Base-by-base conservation (phyloP, 2,329 filamentous ascomycete genomes). In the Lachnellula hyalina region DNA sequence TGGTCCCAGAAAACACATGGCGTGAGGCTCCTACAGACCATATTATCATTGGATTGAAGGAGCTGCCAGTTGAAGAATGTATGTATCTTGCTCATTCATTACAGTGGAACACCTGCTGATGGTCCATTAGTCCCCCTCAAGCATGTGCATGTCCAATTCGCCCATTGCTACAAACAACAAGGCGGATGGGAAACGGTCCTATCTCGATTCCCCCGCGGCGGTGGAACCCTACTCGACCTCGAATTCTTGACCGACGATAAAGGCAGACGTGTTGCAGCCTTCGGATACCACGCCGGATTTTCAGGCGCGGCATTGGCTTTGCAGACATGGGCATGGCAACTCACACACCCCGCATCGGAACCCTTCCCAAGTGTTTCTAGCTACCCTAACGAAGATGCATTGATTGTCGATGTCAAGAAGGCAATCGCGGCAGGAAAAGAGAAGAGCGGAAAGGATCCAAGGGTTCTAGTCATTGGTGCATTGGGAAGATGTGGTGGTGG, bases 401-500 rank as follows among this genome's bases (percentile, higher is more conserved):
- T 96, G 63, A 83, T 95, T 55, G 74, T 77, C 40, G 83, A 91
- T 64, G 85, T 95, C 62, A 88, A 89, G 77, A 81, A 83, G 66
- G 79, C 83, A 40, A 76, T 96, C 25, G 81, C 82, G 49, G 76
- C 78, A 32, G 89, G 85, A 53, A 79, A 82, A 66, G 82, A 82
- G 67, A 84, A 88, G 68, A 78, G 78, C 9, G 87, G 88, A 48
- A 80, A 78, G 60, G 75, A 81, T 64, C 91, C 91, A 4, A 82
- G 82, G 59, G 83, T 91, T 57, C 82, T 97, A 57, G 85, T 96
- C 51, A 93, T 96, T 61, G 93, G 93, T 60, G 90, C 83, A 2
- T 77, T 87, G n/a, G 86, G 89, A 41, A 84, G 92, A 62, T 96
- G 92, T 68, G 91, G 92, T 53, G 83, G 81, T 46, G 93, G 93